These are phyloP conservation scores for Plasmodium knowlesi DNA, from an alignment of 169 alveolate genomes.

Conservation along the genomic window DNA sequence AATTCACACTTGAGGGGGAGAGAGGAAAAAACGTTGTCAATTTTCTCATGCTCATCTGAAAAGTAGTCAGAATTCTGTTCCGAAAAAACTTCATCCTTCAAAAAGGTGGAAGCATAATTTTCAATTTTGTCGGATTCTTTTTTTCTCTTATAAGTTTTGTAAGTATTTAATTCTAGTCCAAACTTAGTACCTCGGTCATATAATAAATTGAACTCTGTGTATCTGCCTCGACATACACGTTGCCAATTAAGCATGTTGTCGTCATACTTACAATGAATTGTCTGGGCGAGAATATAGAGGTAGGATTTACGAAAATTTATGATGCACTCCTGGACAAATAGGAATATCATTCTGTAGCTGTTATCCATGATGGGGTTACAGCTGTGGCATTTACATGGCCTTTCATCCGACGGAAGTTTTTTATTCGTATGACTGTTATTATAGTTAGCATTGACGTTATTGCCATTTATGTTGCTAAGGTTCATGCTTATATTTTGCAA, in stretches of 20 bases:
- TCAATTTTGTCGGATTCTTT: slow-evolving; percentile 9
- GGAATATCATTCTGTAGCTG: slow-evolving; percentile 51
- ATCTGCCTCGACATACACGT: slow-evolving; percentile 90
- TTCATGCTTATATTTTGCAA: background rate
- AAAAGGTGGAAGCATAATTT: slow-evolving; percentile 30
- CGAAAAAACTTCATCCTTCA: slow-evolving; percentile 67
- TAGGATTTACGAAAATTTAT: slow-evolving; percentile 77
- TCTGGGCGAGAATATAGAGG: slow-evolving; percentile 81
- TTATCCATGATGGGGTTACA: slow-evolving; percentile 67
- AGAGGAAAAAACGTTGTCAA: slow-evolving; percentile 56
- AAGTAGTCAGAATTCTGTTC: slow-evolving; percentile 64
- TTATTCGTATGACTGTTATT: background rate
- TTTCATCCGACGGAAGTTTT: background rate
- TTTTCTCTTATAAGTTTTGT: slow-evolving; percentile 49
- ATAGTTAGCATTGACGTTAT: background rate
- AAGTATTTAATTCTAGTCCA: slow-evolving; percentile 82
- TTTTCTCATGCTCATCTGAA: slow-evolving; percentile 75
- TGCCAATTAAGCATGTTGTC: slow-evolving; percentile 88
- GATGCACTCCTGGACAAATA: slow-evolving; percentile 72
- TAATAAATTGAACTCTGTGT: slow-evolving; percentile 89
- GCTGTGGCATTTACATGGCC: slow-evolving; percentile 51
- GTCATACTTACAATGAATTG: slow-evolving; percentile 80
- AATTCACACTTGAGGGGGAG: slow-evolving; percentile 64
- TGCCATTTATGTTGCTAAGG: background rate
- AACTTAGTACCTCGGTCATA: slow-evolving; percentile 91